Base-by-base conservation (phyloP, 352 stramenopile species). In the Elongisporangium senticosum region DNA sequence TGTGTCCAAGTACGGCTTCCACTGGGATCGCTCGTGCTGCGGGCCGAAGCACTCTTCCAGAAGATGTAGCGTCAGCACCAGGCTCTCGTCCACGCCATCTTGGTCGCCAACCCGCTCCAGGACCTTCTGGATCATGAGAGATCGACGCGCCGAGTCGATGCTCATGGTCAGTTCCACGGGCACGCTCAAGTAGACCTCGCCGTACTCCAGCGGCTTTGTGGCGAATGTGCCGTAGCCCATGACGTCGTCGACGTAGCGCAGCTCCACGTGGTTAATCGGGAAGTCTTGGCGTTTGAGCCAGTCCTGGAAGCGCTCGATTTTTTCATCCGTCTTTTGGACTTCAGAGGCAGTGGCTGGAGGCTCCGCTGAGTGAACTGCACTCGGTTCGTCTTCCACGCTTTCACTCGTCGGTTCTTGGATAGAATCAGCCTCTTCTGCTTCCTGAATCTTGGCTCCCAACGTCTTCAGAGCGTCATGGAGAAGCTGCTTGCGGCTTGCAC, bases 1-100 rank as follows among this genome's bases (percentile, higher is more conserved):
- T 55, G 96, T 70, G 28, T 88, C 79, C 7, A 98, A 62, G 63
- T 97, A 98, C 19, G 91, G 86, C 52, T 79, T 86, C 83, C 83
- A 98, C 15, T 39, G 54, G 4, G 77, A 92, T 14, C 68, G 60
- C 1, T 63, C 11, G 0, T 15, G 19, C 0, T 71, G 57, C 7
- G 74, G 73, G 5, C 87, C 76, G 40, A 95, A 96, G 26, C 74
- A 75, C 56, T 97, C 87, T 57, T 95, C 75, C 14, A 97, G 55
- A 15, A 97, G 50, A 33, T 96, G 87, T 19, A 96, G 68, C 1
- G 90, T 51, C 0, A 97, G 69, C 47, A 89, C 59, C 55, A 89
- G 59, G 56, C 83, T 83, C 24, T 65, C 62, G 64, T 86, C 77
- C 7, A 37, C 55, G 13, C 52, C 55, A 11, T 61, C 19, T 2